A percentile compares a stretch with the other conserved stretches of the same genome.
Evolutionary conservation across 345 rosid genomes (phyloP).

Genomic region (Erodium maritimum): DNA sequence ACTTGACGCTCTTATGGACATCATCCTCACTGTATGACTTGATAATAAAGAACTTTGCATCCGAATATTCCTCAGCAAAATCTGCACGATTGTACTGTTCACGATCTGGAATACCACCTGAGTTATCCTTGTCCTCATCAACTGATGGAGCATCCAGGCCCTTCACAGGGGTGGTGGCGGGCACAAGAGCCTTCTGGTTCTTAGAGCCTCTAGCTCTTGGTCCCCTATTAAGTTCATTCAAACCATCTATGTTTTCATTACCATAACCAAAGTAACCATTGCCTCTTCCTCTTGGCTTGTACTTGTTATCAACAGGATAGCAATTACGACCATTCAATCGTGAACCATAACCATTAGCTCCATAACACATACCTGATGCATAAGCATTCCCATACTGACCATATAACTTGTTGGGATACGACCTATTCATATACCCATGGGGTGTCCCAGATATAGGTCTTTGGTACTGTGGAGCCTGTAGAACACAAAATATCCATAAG

Average conservation of each 20-base stretch:
- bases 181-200: slow-evolving; percentile 41
- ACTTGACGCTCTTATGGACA: slow-evolving; percentile 77
- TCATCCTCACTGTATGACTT: slow-evolving; percentile 92
- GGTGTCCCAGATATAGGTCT: slow-evolving; percentile 39
- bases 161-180: slow-evolving; percentile 28
- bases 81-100: slow-evolving; percentile 23
- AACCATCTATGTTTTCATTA: slow-evolving; percentile 55
- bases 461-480: slow-evolving; percentile 51
- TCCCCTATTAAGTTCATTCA: slow-evolving; percentile 84
- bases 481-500: not conserved
- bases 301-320: slow-evolving; percentile 42
- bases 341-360: slow-evolving; percentile 52
- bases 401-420: slow-evolving; percentile 55
- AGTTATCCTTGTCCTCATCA: slow-evolving; percentile 17
- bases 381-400: slow-evolving; percentile 53
- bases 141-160: slow-evolving; percentile 31
- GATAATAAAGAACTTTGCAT: slow-evolving; percentile 69
- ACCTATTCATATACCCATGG: slow-evolving; percentile 52
- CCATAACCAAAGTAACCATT: slow-evolving; percentile 49
- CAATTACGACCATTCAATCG: slow-evolving; percentile 48
- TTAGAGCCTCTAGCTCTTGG: slow-evolving; percentile 70
- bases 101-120: slow-evolving; percentile 15
- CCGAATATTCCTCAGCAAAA: slow-evolving; percentile 38
- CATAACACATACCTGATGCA: slow-evolving; percentile 52
- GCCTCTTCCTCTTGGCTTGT: slow-evolving; percentile 58